Evolutionary conservation across 2,329 filamentous ascomycete species (phyloP).

Genomic region (Xylaria sp.): DNA sequence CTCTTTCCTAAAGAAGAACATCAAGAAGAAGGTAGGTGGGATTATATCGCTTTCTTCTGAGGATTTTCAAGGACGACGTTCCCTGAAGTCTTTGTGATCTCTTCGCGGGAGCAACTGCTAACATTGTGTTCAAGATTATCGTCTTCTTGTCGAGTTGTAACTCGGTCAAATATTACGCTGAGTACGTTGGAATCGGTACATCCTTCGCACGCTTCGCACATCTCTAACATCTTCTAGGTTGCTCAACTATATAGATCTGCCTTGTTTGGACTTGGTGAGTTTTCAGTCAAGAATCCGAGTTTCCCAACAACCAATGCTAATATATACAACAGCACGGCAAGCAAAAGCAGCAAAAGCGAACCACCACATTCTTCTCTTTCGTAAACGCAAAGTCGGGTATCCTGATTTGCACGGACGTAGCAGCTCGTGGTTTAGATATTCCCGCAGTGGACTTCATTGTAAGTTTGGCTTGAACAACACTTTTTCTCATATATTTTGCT

Average conservation of each 20-base stretch:
- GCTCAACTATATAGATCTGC: constrained; percentile 91
- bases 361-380: constrained; percentile 98
- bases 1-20: constrained; percentile 21
- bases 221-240: constrained; percentile 35
- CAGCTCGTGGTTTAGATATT: constrained; percentile 90
- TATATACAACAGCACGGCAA: constrained; percentile 59
- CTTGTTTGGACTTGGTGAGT: constrained; percentile 49
- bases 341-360: constrained; percentile 98
- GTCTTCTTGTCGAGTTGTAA: constrained; percentile 93
- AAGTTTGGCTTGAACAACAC: neutral
- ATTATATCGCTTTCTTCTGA: neutral
- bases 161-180: constrained; percentile 91
- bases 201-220: neutral
- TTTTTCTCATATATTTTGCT: neutral
- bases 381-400: constrained; percentile 75
- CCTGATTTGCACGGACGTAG: constrained; percentile 93
- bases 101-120: neutral
- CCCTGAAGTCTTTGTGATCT: neutral
- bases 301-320: neutral
- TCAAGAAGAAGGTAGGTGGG: constrained; percentile 19
- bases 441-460: constrained; percentile 85
- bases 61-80: neutral
- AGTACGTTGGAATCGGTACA: constrained; percentile 39
- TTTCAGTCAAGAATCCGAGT: neutral
- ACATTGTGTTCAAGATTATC: constrained; percentile 64